These are phyloP conservation scores for Xylaria palmicola DNA, from an alignment of 495 filamentous ascomycete genomes.

Conservation along the genomic window DNA sequence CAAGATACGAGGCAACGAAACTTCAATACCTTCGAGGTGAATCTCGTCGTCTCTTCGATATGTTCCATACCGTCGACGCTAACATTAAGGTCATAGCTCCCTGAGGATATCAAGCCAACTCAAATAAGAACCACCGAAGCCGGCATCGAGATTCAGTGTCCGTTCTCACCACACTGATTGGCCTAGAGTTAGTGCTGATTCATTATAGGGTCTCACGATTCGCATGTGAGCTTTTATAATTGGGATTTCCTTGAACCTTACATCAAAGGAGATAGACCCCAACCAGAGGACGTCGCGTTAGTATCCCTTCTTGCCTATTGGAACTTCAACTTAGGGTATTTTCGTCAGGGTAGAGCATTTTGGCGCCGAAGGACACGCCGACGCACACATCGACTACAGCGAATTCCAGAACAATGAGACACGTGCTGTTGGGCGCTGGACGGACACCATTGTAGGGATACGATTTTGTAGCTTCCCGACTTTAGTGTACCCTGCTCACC, in stretches of 20 bases:
- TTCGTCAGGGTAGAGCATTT: slow-evolving; percentile 21
- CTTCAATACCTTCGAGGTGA: slow-evolving; percentile 62
- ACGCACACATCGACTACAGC: slow-evolving; percentile 28
- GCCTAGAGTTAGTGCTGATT: not conserved
- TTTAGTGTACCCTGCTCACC: slow-evolving; percentile 20
- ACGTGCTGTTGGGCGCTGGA: slow-evolving; percentile 52
- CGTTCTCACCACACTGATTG: slow-evolving; percentile 15
- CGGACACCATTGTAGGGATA: slow-evolving; percentile 39
- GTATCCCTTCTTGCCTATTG: not conserved
- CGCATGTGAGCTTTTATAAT: slow-evolving; percentile 56
- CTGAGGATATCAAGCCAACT: slow-evolving; percentile 47
- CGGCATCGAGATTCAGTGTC: slow-evolving; percentile 47
- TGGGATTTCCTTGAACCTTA: slow-evolving; percentile 54
- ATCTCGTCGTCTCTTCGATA: not conserved
- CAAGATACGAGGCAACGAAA: slow-evolving; percentile 73
- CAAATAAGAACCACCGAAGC: slow-evolving; percentile 27
- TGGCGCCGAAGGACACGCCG: slow-evolving; percentile 16
- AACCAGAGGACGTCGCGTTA: slow-evolving; percentile 27
- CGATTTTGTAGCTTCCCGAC: not conserved
- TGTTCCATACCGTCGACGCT: slow-evolving; percentile 2
- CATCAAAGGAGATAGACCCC: slow-evolving; percentile 33
- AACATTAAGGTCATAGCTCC: slow-evolving; percentile 39
- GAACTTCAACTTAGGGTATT: not conserved
- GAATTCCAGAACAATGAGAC: slow-evolving; percentile 57
- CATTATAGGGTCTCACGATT: slow-evolving; percentile 50